Base-by-base conservation (phyloP, 345 rosid species). In the Psidium guajava region DNA sequence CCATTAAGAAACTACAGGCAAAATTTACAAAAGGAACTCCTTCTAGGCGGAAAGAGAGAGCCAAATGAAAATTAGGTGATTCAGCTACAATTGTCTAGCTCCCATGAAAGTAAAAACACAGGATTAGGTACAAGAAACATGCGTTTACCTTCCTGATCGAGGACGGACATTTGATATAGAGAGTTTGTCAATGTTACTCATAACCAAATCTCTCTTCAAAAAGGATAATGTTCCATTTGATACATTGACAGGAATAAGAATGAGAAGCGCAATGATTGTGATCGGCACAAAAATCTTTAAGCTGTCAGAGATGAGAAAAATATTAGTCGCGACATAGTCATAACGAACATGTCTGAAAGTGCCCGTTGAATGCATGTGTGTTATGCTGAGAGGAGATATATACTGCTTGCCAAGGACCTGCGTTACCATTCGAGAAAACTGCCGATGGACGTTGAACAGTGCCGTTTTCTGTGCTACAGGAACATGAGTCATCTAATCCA, bases 131-230 rank as follows among this genome's bases (percentile, higher is more conserved):
- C 54, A 52, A 18, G 47, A 49, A 50, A 85, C 40, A 51, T 52
- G 58, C 20, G 53, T 49, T 87, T 84, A 95, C 99, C 95, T 93
- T 80, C 88, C 81, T 87, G 99, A 97, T 88, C 90, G 81, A 42
- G 99, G 96, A 40, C 85, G 95, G 81, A 97, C 99, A 86, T 97
- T 97, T 24, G 99, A 97, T 87, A 97, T 94, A 1, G 99, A 97
- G 80, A 97, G 96, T 91, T 92, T 97, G 88, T 97, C 99, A 28
- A 97, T 97, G 89, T 96, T 87, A 88, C 98, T 97, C 84, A 94
- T 91, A 12, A 96, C 99, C 87, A 97, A 90, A 80, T 97, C 99
- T 83, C 92, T 96, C 90, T 89, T 91, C 85, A 97, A 90, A 87
- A 96, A 93, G 87, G 90, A 93, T 22, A 97, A 88, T 8, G 97